Evolutionary conservation across 1,139 yeast genomes (phyloP).

Genomic region (Chernovozyma aurita): DNA sequence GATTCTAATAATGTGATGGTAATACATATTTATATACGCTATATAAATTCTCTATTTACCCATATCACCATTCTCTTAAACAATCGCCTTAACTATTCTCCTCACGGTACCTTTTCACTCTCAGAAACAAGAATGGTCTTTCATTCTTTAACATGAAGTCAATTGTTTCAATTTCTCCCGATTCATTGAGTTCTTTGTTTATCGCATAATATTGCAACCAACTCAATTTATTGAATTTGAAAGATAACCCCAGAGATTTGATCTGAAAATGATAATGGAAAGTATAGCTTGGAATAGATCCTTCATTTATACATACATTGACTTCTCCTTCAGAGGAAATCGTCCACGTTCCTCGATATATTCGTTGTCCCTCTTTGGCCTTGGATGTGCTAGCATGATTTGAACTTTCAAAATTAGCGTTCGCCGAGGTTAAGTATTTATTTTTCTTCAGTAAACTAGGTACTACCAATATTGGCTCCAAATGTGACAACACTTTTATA

Average conservation of each 20-base stretch:
- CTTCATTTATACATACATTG: slow-evolving; percentile 48
- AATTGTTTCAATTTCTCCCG: slow-evolving; percentile 48
- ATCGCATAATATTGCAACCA: slow-evolving; percentile 64
- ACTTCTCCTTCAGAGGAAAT: slow-evolving; percentile 48
- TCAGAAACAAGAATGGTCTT: slow-evolving; percentile 68
- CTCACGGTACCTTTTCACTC: slow-evolving; percentile 50
- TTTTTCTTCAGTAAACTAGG: slow-evolving; percentile 43
- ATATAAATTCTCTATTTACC: too few species aligned
- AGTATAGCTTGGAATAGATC: slow-evolving; percentile 58
- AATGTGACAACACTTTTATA: slow-evolving; percentile 57
- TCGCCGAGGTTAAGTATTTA: slow-evolving; percentile 1
- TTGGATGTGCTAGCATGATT: slow-evolving; percentile 2
- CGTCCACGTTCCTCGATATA: slow-evolving; percentile 53
- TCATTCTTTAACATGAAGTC: slow-evolving; percentile 63
- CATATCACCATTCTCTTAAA: too few species aligned
- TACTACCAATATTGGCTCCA: slow-evolving; percentile 62
- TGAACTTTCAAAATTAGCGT: slow-evolving; percentile 6
- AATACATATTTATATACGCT: too few species aligned
- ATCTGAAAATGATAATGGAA: slow-evolving; percentile 63
- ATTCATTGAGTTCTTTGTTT: slow-evolving; percentile 39
- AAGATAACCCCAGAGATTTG: slow-evolving; percentile 48
- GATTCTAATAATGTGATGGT: too few species aligned
- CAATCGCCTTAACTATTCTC: too few species aligned
- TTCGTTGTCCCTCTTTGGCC: slow-evolving; percentile 17
- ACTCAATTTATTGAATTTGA: slow-evolving; percentile 57